A percentile compares a stretch with the other conserved stretches of the same genome.
phyloP scores from a whole-genome alignment of 345 rosid species.

The Bruguiera parviflora region DNA sequence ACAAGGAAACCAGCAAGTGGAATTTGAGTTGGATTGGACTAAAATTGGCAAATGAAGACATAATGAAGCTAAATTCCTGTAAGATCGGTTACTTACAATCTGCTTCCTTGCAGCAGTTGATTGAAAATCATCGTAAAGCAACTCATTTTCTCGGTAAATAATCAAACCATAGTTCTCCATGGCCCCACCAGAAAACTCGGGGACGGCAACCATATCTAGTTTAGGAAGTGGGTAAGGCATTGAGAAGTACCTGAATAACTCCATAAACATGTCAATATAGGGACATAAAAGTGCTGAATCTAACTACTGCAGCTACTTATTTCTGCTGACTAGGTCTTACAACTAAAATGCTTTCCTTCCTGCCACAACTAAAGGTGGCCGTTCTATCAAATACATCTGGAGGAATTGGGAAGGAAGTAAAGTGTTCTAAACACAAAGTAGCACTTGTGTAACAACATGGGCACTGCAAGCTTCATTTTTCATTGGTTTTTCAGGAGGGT shows the following conservation, averaged over 20 bases:
- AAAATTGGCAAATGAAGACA: background rate
- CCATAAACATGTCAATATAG: background rate
- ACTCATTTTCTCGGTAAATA: conserved; percentile 33
- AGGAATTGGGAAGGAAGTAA: no score
- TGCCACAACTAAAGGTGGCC: no score
- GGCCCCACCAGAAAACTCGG: conserved; percentile 41
- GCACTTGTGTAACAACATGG: no score
- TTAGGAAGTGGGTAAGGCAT: conserved; percentile 44
- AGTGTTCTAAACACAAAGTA: no score
- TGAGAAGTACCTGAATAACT: conserved; percentile 35
- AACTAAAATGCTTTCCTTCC: no score
- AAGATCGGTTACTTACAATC: conserved; percentile 12
- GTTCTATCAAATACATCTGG: no score
- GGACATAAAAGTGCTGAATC: no score
- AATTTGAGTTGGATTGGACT: no score
- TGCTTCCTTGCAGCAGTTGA: conserved; percentile 40
- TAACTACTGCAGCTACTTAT: background rate
- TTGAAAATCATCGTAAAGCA: conserved; percentile 22
- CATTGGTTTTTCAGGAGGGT: no score
- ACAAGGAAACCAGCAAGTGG: no score
- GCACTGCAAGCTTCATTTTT: no score
- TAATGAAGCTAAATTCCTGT: background rate
- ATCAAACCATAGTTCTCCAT: conserved; percentile 48
- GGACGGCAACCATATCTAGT: conserved; percentile 43
- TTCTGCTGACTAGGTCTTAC: background rate